Evolutionary conservation across 768 basidiomycete genomes (phyloP).

Genomic region (Termitomyces sp.): DNA sequence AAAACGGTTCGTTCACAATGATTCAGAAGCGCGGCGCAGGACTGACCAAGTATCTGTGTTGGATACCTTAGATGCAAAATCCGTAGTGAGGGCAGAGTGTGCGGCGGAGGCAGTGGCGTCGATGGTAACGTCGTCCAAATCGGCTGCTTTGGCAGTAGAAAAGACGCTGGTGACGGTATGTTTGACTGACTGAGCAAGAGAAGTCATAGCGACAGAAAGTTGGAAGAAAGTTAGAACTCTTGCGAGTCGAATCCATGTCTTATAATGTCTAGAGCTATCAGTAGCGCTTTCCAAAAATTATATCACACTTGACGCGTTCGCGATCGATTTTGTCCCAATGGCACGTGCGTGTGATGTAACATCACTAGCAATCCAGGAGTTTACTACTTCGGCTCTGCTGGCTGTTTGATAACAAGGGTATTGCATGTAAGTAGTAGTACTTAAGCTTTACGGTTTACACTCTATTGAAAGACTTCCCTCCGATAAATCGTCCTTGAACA

Average conservation of each 20-base stretch:
- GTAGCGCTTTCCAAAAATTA: not conserved
- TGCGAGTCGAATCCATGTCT: not conserved
- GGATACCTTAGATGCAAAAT: slow-evolving; percentile 51
- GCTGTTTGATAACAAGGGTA: not conserved
- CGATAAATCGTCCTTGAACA: slow-evolving; percentile 76
- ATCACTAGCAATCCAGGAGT: no score
- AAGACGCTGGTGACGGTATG: not conserved
- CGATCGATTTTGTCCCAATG: not conserved
- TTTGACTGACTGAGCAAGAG: not conserved
- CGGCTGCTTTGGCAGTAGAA: not conserved
- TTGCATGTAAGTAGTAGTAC: no score
- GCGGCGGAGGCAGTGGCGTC: slow-evolving; percentile 9
- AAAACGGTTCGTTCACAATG: not conserved
- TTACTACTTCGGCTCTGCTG: no score
- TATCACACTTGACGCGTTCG: not conserved
- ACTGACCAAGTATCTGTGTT: slow-evolving; percentile 64
- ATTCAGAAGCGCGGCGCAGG: not conserved
- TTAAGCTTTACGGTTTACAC: not conserved
- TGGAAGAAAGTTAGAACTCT: not conserved
- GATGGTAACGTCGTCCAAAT: not conserved
- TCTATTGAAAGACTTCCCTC: slow-evolving; percentile 44
- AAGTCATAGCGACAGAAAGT: not conserved
- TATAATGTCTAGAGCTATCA: not conserved
- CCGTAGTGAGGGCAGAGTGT: slow-evolving; percentile 42
- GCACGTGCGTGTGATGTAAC: not conserved